phyloP scores from a whole-genome alignment of 2,329 filamentous ascomycete genomes.

The Penicillium sp. region DNA sequence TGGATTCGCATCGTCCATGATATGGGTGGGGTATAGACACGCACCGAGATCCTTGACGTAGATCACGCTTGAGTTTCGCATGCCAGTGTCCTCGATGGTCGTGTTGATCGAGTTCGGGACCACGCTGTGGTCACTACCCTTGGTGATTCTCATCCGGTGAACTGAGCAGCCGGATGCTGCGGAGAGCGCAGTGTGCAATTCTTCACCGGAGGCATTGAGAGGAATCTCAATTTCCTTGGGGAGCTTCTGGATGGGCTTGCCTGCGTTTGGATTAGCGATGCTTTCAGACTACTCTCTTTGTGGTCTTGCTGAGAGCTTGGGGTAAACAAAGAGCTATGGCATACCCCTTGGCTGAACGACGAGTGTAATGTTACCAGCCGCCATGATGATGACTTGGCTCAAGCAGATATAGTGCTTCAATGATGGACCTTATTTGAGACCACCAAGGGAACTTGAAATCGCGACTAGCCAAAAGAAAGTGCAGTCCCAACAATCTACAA shows the following conservation, averaged over 20 bases:
- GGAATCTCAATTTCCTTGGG: slow-evolving; percentile 56
- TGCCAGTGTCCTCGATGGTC: slow-evolving; percentile 54
- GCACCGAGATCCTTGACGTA: slow-evolving; percentile 92
- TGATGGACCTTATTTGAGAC: background rate
- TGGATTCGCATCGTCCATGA: background rate
- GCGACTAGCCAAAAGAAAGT: slow-evolving; percentile 6
- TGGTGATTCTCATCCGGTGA: slow-evolving; percentile 63
- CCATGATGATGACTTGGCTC: slow-evolving; percentile 29
- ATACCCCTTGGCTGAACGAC: slow-evolving; percentile 45
- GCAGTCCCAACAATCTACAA: slow-evolving; percentile 2
- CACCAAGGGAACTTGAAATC: slow-evolving; percentile 4
- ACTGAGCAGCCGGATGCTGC: slow-evolving; percentile 54
- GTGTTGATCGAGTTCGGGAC: slow-evolving; percentile 54
- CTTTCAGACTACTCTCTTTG: background rate
- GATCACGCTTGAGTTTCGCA: slow-evolving; percentile 61
- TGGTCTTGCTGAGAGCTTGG: slow-evolving; percentile 2
- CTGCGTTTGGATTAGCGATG: slow-evolving; percentile 38
- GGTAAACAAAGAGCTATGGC: slow-evolving; percentile 8
- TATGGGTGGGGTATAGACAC: slow-evolving; percentile 23
- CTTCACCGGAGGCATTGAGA: slow-evolving; percentile 50
- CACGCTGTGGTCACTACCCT: slow-evolving; percentile 59
- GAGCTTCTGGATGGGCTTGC: slow-evolving; percentile 61
- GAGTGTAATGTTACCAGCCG: slow-evolving; percentile 35
- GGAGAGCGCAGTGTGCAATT: slow-evolving; percentile 59
- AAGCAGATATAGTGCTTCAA: slow-evolving; percentile 2